These are phyloP conservation scores for Lepiota brunneoincarnata DNA, from an alignment of 768 basidiomycete species.

Conservation along the genomic window DNA sequence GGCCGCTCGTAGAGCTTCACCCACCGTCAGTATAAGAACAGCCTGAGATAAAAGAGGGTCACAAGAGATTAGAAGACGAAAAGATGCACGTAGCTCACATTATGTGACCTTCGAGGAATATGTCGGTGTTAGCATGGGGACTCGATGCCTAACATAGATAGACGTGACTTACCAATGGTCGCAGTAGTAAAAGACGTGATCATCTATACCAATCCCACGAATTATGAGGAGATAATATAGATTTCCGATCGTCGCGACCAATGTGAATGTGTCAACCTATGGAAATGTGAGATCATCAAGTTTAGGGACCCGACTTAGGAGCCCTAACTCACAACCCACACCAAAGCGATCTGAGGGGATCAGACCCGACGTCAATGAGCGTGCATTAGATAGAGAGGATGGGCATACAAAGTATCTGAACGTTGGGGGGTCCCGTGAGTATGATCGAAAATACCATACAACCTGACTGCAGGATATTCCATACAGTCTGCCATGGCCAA, in stretches of 20 bases:
- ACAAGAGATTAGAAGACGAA: neutral
- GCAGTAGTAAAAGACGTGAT: neutral
- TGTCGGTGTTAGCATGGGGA: neutral
- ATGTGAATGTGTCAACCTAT: neutral
- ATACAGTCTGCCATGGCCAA: neutral
- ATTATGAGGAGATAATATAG: constrained; percentile 1
- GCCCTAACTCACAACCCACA: neutral
- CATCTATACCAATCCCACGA: neutral
- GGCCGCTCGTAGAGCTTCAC: neutral
- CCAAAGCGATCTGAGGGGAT: neutral
- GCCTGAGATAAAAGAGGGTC: neutral
- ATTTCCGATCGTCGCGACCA: neutral
- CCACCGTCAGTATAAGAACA: neutral
- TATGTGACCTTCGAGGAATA: neutral
- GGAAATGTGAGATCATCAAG: neutral
- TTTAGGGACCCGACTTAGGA: too few relatives aligned
- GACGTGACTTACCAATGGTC: neutral
- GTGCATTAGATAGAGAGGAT: too few relatives aligned
- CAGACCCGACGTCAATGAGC: too few relatives aligned
- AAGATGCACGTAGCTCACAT: neutral
- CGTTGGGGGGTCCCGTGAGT: neutral
- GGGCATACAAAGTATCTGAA: constrained; percentile 2
- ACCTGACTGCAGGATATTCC: constrained; percentile 1
- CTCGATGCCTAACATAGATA: too few relatives aligned
- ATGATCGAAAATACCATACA: constrained; percentile 5